These are phyloP conservation scores for Bacidia gigantensis DNA, from an alignment of 495 filamentous ascomycete genomes.

Conservation along the genomic window DNA sequence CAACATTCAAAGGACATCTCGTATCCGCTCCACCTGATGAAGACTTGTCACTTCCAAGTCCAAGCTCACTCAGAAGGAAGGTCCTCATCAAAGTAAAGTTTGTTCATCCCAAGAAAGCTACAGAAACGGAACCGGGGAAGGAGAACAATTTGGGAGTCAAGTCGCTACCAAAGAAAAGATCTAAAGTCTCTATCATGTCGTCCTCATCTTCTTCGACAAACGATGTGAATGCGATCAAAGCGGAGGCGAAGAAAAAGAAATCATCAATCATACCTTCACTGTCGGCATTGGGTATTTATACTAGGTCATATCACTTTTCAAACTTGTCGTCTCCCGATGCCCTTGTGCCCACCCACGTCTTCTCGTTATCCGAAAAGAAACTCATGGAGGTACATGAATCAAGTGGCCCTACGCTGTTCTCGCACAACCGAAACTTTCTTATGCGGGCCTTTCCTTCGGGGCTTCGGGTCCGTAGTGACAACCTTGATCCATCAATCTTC, in stretches of 20 bases:
- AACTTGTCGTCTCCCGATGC: slow-evolving; percentile 52
- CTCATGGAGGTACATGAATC: slow-evolving; percentile 56
- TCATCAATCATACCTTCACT: slow-evolving; percentile 65
- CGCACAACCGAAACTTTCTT: slow-evolving; percentile 69
- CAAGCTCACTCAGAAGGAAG: slow-evolving; percentile 52
- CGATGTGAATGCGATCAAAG: not conserved
- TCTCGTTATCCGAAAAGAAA: slow-evolving; percentile 71
- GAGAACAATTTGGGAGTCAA: not conserved
- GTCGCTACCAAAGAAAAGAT: slow-evolving; percentile 1
- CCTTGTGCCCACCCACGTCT: slow-evolving; percentile 66
- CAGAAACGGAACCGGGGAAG: slow-evolving; percentile 16
- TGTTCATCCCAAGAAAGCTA: slow-evolving; percentile 31
- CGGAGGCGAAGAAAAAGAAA: slow-evolving; percentile 30
- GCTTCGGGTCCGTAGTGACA: slow-evolving; percentile 68
- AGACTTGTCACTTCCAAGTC: slow-evolving; percentile 42
- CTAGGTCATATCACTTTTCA: slow-evolving; percentile 65
- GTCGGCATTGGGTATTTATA: slow-evolving; percentile 67
- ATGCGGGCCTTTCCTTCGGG: slow-evolving; percentile 87
- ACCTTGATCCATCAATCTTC: slow-evolving; percentile 67
- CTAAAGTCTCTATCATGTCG: not conserved
- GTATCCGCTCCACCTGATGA: slow-evolving; percentile 43
- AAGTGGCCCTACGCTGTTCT: slow-evolving; percentile 46
- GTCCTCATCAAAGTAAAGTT: slow-evolving; percentile 90
- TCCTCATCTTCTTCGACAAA: slow-evolving; percentile 13
- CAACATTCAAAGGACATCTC: slow-evolving; percentile 58